These are phyloP conservation scores for Pseudocercospora eumusae DNA, from an alignment of 2,329 filamentous ascomycete genomes.

Conservation along the genomic window DNA sequence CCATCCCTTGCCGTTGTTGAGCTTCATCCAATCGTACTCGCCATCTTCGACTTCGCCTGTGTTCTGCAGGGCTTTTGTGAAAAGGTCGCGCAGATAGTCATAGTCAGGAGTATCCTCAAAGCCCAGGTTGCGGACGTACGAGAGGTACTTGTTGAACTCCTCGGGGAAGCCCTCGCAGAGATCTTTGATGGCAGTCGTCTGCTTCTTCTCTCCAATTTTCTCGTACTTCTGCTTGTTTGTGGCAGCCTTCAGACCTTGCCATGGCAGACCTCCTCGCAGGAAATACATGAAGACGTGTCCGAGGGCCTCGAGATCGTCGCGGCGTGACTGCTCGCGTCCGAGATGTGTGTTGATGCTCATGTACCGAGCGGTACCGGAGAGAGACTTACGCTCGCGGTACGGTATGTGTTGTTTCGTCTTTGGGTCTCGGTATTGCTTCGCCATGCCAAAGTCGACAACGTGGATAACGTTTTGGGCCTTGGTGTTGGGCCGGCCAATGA, in stretches of 20 bases:
- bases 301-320: slow-evolving; percentile 89
- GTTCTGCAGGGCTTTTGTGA: slow-evolving; percentile 93
- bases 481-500: slow-evolving; percentile 87
- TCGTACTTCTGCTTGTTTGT: slow-evolving; percentile 77
- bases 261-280: slow-evolving; percentile 64
- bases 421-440: slow-evolving; percentile 97
- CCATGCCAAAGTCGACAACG: slow-evolving; percentile 99
- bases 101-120: slow-evolving; percentile 99
- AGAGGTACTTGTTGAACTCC: slow-evolving; percentile 97
- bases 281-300: slow-evolving; percentile 73
- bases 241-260: slow-evolving; percentile 58
- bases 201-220: slow-evolving; percentile 99
- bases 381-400: slow-evolving; percentile 92
- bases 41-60: slow-evolving; percentile 94
- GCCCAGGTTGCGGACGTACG: slow-evolving; percentile 93
- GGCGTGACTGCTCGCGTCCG: slow-evolving; percentile 89
- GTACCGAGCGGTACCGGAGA: slow-evolving; percentile 95
- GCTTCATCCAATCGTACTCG: slow-evolving; percentile 99
- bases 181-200: slow-evolving; percentile 94
- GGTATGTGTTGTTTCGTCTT: slow-evolving; percentile 99
- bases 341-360: slow-evolving; percentile 99
- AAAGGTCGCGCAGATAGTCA: slow-evolving; percentile 93
- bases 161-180: slow-evolving; percentile 95
- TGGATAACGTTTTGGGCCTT: slow-evolving; percentile 98
- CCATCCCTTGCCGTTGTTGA: slow-evolving; percentile 91